Base-by-base conservation (phyloP, 139 green algal genomes). In the Nannochloris sp. region DNA sequence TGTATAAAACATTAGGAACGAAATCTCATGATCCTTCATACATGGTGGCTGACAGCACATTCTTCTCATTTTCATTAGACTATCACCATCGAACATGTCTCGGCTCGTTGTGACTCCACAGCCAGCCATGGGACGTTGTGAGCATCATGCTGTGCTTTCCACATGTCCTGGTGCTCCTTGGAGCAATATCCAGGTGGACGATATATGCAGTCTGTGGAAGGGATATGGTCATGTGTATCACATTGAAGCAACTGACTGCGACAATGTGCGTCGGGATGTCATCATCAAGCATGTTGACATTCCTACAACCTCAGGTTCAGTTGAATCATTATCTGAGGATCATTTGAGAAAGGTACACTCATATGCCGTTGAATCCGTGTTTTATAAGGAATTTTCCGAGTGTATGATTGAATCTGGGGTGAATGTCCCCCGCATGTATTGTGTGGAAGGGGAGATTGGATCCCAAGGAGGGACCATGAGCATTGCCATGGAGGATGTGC, bases 301-400 rank as follows among this genome's bases (percentile, higher is more conserved):
- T 53, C 46, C 46, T 53, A 23, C 17, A 23, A 40, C 33, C 46
- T 28, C 17, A 53, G 1, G 9, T 40, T 40, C 33, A 40, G 46
- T 28, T 23, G 46, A 53, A 53, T 20, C 16, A 23, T 53, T 53
- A 11, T 20, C 17, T 28, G 46, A 53, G 46, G 46, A 53, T 23
- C 56, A 61, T 45, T 0, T 53, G 30, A n/a, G 56, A n/a, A 61
- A 61, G n/a, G 30, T 61, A 20, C 56, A 29, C 13, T 61, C 56
- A 45, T 61, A 61, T 20, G 17, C 16, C 17, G 56, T 61, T 61
- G 56, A 61, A 61, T 43, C 56, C 3, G 56, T 45, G n/a, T 61
- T 61, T 45, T 61, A 61, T 61, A 45, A 29, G 31, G 56, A 61
- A 14, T 23, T 61, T 11, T 43, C 56, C 10, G 56, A 53, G 17